These are phyloP conservation scores for Aspergillus sp. DNA, from an alignment of 2,329 filamentous ascomycete genomes.

Conservation along the genomic window DNA sequence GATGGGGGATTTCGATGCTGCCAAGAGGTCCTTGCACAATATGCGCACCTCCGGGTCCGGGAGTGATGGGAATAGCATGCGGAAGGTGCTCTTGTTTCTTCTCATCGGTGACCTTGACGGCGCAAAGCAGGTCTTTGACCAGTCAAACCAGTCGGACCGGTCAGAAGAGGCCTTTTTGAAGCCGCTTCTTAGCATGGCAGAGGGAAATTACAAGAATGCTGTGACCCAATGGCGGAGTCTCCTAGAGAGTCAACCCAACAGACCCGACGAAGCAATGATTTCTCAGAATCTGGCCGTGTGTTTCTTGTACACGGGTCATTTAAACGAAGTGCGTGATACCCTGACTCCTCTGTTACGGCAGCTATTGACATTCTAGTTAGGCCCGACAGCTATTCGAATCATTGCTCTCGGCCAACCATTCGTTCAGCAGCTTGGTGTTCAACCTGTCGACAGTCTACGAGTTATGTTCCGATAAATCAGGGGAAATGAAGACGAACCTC, in stretches of 20 bases:
- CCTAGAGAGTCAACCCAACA: constrained; percentile 36
- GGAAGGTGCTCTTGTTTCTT: constrained; percentile 61
- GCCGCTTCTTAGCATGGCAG: constrained; percentile 69
- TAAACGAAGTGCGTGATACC: constrained; percentile 53
- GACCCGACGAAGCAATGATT: constrained; percentile 57
- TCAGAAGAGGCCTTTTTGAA: constrained; percentile 35
- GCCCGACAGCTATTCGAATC: constrained; percentile 59
- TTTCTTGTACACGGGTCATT: constrained; percentile 68
- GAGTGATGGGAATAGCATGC: constrained; percentile 26
- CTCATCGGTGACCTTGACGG: constrained; percentile 67
- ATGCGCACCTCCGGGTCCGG: constrained; percentile 36
- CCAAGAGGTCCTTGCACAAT: constrained; percentile 61
- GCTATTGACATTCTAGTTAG: constrained; percentile 28
- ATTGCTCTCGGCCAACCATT: constrained; percentile 53
- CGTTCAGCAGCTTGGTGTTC: constrained; percentile 75
- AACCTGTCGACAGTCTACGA: constrained; percentile 90
- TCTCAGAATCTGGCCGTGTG: constrained; percentile 78
- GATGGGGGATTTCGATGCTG: constrained; percentile 80
- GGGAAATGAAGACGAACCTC: constrained; percentile 60
- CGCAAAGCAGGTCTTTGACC: constrained; percentile 50
- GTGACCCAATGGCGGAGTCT: constrained; percentile 53
- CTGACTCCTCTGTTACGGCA: not conserved
- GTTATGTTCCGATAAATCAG: constrained; percentile 70
- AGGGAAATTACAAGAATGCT: constrained; percentile 62
- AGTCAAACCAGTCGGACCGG: constrained; percentile 20